These are phyloP conservation scores for Fragilaria crotonensis DNA, from an alignment of 108 stramenopile genomes.

Conservation along the genomic window DNA sequence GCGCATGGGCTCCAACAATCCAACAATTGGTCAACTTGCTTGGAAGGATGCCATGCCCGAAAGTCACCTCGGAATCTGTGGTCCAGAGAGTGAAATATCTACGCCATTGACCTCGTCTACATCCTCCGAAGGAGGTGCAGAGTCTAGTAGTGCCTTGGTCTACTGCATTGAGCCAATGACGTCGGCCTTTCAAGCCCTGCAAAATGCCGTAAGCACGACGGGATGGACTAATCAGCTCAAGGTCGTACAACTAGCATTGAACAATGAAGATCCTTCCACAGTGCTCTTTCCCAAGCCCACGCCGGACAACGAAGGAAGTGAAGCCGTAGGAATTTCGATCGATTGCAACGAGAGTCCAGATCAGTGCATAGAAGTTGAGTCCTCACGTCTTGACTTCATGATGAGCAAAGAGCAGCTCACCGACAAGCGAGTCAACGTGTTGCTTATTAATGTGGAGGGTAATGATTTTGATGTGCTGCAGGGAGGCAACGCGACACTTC, in stretches of 20 bases:
- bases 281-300: neutral
- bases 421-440: neutral
- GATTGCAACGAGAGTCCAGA: neutral
- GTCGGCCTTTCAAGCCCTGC: conserved; percentile 10
- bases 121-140: neutral
- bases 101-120: conserved; percentile 2
- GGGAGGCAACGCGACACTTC: conserved; percentile 12
- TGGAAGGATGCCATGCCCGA: conserved; percentile 26
- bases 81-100: conserved; percentile 9
- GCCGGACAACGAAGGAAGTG: neutral
- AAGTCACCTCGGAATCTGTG: conserved; percentile 1
- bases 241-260: neutral
- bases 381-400: neutral
- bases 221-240: neutral
- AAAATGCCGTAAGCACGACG: neutral
- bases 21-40: conserved; percentile 17
- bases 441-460: conserved; percentile 41
- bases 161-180: conserved; percentile 66
- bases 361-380: neutral
- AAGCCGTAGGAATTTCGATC: neutral
- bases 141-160: conserved; percentile 1
- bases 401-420: neutral
- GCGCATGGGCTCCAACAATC: conserved; percentile 39
- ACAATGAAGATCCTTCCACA: neutral
- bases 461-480: conserved; percentile 27